Percentiles rank a stretch among this genome's conserved stretches.
Evolutionary conservation across 78 protist genomes (phyloP).

Genomic region (Pirum gemmata): DNA sequence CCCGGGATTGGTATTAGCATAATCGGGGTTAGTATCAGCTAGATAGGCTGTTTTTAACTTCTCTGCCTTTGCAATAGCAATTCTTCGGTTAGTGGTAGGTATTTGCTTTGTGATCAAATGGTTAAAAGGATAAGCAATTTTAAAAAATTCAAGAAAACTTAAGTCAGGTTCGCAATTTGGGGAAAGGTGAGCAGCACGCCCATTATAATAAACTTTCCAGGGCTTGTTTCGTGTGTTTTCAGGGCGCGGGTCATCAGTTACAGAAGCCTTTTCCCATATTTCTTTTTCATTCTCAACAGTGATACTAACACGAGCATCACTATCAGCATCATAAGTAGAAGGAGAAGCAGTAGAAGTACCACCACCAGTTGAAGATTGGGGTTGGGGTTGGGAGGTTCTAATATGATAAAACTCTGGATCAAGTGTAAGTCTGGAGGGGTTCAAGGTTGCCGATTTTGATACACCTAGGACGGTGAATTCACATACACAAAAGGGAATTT

Average conservation of each 20-base stretch:
- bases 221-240: background rate
- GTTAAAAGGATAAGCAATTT: background rate
- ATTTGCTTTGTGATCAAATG: background rate
- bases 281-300: no score
- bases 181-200: background rate
- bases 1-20: background rate
- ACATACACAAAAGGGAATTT: no score
- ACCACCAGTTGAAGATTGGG: no score
- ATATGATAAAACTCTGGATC: no score
- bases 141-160: background rate
- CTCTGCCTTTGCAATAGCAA: background rate
- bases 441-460: no score
- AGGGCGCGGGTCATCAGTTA: background rate
- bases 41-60: background rate
- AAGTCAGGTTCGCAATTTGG: background rate
- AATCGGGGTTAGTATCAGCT: background rate
- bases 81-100: background rate
- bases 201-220: background rate
- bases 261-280: background rate
- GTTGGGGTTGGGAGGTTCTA: no score
- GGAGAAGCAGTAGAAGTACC: no score
- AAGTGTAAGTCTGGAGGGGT: no score
- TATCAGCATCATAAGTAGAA: no score
- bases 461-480: no score
- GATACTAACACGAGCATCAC: no score